phyloP scores from a whole-genome alignment of 257 asterid genomes.

The Salvia miltiorrhiza region DNA sequence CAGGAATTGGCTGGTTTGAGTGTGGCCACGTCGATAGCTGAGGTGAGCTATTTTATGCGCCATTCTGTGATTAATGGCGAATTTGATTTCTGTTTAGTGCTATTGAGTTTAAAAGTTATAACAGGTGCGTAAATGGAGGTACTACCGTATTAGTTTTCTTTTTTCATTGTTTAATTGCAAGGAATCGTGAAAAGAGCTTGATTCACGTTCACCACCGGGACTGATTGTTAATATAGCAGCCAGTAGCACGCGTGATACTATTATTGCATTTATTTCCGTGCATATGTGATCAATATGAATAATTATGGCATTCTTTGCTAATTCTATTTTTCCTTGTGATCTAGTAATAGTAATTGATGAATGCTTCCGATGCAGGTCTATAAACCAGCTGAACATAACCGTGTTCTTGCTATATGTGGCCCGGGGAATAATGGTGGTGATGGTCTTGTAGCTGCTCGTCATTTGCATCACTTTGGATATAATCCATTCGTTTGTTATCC shows the following conservation, averaged over 20 bases:
- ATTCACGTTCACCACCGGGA: not conserved
- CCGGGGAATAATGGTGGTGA: constrained; percentile 95
- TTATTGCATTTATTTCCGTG: not conserved
- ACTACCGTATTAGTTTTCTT: not conserved
- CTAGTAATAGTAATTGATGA: not conserved
- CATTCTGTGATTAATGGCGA: not conserved
- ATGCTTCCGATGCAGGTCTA: constrained; percentile 52
- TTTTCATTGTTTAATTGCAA: not conserved
- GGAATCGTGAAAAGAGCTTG: not conserved
- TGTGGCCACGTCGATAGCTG: constrained; percentile 87
- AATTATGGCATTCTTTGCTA: not conserved
- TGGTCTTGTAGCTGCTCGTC: constrained; percentile 94
- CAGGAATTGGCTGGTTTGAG: constrained; percentile 99
- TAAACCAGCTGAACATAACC: constrained; percentile 42
- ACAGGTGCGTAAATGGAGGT: not conserved
- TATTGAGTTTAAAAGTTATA: constrained; percentile 2
- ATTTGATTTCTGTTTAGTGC: not conserved
- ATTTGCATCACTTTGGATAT: constrained; percentile 79
- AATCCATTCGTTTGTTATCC: constrained; percentile 69
- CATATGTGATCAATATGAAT: not conserved
- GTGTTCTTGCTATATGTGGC: constrained; percentile 72
- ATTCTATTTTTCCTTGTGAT: not conserved
- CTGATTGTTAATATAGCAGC: not conserved
- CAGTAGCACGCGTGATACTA: not conserved
- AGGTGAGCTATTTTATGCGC: constrained; percentile 37